Evolutionary conservation across 1,139 yeast genomes (phyloP), one percentile per base, ranked within the genome.

Genomic region (Suhomyces bolitotheri): DNA sequence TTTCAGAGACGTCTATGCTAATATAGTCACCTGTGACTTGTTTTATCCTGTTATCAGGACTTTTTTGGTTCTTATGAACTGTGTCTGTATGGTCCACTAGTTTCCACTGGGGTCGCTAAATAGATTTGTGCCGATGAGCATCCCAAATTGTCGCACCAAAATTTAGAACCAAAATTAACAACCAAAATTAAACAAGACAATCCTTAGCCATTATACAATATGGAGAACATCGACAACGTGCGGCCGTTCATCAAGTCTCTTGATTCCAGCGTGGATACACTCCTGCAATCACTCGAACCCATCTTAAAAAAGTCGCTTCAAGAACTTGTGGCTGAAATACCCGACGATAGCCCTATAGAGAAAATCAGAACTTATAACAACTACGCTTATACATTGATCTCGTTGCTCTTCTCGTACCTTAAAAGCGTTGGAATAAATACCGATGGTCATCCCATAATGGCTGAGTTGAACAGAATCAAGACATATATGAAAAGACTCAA

Each of bases 391-490:
- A 62, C 69, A 9, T 52, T 73, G 31, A 62, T 73, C 12, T 71
- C 80, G 1, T 48, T 71, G 11, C 55, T 75, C 34, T 75, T 64
- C 54, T 74, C 88, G 10, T 79, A 80, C 49, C 59, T 84, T 44
- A 82, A 84, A 49, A 54, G 79, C 2, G 60, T 63, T 11, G 95
- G 94, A 0, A 59, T 71, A 10, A 76, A 81, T 41, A 73, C 84
- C 0, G 66, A 67, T 12, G 58, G 61, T 3, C 87, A 82, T 44
- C 79, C 83, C 0, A 74, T 88, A 5, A 77, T 80, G 80, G 66
- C 68, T 16, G 96, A 89, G 55, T 66, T 89, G 34, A 70, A 68
- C 15, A 68, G 95, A 44, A 82, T 89, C 26, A 84, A 83, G 56
- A 57, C 70, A 11, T 82, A 82, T 49, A 82, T 87, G 82, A 73